Base-by-base conservation (phyloP, 2,329 filamentous ascomycete species). In the Fusarium tuaranense region DNA sequence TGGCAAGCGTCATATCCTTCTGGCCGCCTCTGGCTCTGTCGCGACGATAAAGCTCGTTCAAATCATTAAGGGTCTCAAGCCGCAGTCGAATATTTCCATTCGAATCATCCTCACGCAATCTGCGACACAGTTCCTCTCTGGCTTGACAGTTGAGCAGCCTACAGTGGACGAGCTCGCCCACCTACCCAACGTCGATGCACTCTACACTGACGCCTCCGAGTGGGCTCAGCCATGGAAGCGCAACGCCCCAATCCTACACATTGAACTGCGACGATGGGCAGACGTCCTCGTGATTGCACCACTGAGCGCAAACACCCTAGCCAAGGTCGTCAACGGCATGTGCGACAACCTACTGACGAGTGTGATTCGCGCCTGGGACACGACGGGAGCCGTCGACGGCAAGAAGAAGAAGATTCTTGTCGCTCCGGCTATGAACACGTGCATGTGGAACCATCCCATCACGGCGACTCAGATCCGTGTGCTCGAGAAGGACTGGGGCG, bases 331-430 rank as follows among this genome's bases (percentile, higher is more conserved):
- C 1, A 88, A 89, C 27, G 97, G 97, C 0, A 87, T 97, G 72
- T 92, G 91, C 51, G 95, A 98, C 78, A 92, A 93, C 67, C 85
- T 98, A 8, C 82, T 98, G 7, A 92, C 91, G 16, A 88, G 85
- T 58, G 92, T 97, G 0, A 88, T 97, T 41, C 87, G 96, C 22
- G 96, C 96, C 0, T 99, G 96, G 97, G 96, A 98, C 82, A 92
- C 91, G 0, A 87, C 87, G n/a, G 90, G 91, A 0, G 80, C 87
- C 18, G 84, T 92, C 8, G 91, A 93, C 70, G 82, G 80, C 7
- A 82, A 80, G 63, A 90, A 87, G 81, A 92, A 92, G 82, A 89
- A 87, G 73, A 94, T 97, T 39, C 78, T 97, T 2, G 93, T 96
- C 0, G 93, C 93, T 3, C 92, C 92, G 2, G 92, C 93, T 34